Conservation (phyloP, 2,329 filamentous ascomycete genomes). For the Ophiostoma fasciatum region DNA sequence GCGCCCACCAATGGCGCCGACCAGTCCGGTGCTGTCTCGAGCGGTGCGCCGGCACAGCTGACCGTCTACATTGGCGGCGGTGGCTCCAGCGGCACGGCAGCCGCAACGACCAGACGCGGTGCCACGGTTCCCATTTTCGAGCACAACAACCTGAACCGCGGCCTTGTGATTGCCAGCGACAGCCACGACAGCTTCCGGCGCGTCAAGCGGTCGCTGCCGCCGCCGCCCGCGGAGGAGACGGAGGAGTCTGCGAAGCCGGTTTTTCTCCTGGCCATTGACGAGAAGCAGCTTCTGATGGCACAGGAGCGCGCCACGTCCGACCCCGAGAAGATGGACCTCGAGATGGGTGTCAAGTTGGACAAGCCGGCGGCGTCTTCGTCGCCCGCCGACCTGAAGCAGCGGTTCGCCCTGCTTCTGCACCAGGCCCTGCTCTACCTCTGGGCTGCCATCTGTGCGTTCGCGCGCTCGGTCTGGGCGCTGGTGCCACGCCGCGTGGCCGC, state of each 20-base stretch:
- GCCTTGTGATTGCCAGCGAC: too few relatives aligned
- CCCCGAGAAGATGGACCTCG: slow-evolving; percentile 6
- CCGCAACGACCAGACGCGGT: background rate
- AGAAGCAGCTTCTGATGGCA: slow-evolving; percentile 6
- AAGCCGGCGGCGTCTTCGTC: background rate
- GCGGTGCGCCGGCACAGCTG: slow-evolving; percentile 33
- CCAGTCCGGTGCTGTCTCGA: slow-evolving; percentile 48
- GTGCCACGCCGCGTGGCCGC: slow-evolving; percentile 9
- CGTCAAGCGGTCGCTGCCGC: slow-evolving; percentile 7
- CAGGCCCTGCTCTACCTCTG: slow-evolving; percentile 8
- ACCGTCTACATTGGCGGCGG: slow-evolving; percentile 12
- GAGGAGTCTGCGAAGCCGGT: background rate
- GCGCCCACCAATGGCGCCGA: slow-evolving; percentile 36
- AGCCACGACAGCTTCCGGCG: too few relatives aligned
- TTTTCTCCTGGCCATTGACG: slow-evolving; percentile 2
- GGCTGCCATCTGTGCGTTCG: slow-evolving; percentile 1
- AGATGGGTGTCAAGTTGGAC: background rate
- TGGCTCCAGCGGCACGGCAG: background rate
- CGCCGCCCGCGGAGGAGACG: background rate
- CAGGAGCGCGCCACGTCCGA: too few relatives aligned
- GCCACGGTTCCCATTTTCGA: too few relatives aligned
- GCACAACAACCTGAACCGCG: too few relatives aligned
- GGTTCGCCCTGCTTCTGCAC: slow-evolving; percentile 7
- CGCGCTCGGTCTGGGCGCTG: slow-evolving; percentile 2
- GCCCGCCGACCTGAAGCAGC: background rate